Evolutionary conservation across 306 rosid genomes (phyloP).

Genomic region (Hylodesmum podocarpum): DNA sequence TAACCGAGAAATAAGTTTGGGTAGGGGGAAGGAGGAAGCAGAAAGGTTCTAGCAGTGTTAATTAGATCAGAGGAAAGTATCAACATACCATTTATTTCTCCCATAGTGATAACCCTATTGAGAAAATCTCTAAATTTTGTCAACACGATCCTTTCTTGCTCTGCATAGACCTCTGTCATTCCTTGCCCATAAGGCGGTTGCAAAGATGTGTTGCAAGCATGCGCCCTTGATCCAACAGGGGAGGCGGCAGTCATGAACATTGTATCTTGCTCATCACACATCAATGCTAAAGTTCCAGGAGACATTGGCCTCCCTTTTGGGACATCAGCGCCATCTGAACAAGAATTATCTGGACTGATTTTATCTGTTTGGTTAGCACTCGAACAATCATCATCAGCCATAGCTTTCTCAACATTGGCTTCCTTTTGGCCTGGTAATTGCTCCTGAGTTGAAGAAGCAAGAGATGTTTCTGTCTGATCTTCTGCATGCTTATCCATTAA

Average conservation of each 20-base stretch:
- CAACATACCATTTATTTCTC: constrained; percentile 92
- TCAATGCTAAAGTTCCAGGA: constrained; percentile 97
- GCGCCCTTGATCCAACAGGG: constrained; percentile 58
- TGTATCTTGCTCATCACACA: constrained; percentile 96
- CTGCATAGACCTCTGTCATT: constrained; percentile 78
- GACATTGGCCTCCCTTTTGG: constrained; percentile 87
- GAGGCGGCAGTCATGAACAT: constrained; percentile 85
- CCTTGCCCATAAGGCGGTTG: constrained; percentile 69
- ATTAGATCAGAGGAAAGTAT: constrained; percentile 29
- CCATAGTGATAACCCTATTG: constrained; percentile 82
- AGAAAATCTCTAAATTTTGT: constrained; percentile 89
- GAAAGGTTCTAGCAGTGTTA: not conserved
- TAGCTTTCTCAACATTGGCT: constrained; percentile 60
- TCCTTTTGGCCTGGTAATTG: constrained; percentile 64
- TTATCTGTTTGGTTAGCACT: constrained; percentile 75
- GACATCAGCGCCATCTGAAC: constrained; percentile 74
- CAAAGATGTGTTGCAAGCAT: constrained; percentile 62
- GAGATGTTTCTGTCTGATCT: constrained; percentile 64
- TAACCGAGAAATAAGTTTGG: not conserved
- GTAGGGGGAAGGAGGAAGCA: not conserved
- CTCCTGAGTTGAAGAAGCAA: constrained; percentile 74
- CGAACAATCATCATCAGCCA: constrained; percentile 74
- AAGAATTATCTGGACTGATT: constrained; percentile 64
- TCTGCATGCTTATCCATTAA: constrained; percentile 61
- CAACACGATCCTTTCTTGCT: constrained; percentile 83